These are phyloP conservation scores for Exserohilum turcica DNA, from an alignment of 2,329 filamentous ascomycete species.

Conservation along the genomic window DNA sequence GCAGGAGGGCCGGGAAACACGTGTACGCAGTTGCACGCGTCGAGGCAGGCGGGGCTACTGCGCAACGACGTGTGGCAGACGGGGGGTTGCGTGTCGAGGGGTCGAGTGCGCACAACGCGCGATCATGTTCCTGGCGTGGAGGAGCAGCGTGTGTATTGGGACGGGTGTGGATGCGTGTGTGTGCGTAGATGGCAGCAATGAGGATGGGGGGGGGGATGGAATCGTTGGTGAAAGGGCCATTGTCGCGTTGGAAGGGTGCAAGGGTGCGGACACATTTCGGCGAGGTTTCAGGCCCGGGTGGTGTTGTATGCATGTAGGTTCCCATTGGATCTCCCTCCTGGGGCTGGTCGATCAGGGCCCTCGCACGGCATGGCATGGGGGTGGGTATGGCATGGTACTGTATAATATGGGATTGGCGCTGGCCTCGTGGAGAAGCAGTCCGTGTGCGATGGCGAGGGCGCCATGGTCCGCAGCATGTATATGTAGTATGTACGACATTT, in stretches of 20 bases:
- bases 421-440: neutral
- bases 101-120: constrained; percentile 16
- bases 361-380: neutral
- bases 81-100: constrained; percentile 4
- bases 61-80: constrained; percentile 13
- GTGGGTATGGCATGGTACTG: too few species aligned
- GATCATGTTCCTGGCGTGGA: constrained; percentile 22
- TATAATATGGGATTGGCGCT: too few species aligned
- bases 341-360: neutral
- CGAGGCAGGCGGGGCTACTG: constrained; percentile 16
- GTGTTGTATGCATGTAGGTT: neutral
- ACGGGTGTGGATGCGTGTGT: constrained; percentile 9
- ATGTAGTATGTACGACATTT: neutral
- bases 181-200: constrained; percentile 22
- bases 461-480: neutral
- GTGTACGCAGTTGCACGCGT: constrained; percentile 36
- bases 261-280: constrained; percentile 17
- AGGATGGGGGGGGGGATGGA: constrained; percentile 6
- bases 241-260: constrained; percentile 24
- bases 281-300: neutral
- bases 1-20: constrained; percentile 31
- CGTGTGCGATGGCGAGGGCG: neutral
- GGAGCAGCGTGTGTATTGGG: constrained; percentile 5
- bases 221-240: too few species aligned
- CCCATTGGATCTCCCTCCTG: neutral